Conservation (phyloP, 306 rosid genomes). For the Canavalia ensiformis region DNA sequence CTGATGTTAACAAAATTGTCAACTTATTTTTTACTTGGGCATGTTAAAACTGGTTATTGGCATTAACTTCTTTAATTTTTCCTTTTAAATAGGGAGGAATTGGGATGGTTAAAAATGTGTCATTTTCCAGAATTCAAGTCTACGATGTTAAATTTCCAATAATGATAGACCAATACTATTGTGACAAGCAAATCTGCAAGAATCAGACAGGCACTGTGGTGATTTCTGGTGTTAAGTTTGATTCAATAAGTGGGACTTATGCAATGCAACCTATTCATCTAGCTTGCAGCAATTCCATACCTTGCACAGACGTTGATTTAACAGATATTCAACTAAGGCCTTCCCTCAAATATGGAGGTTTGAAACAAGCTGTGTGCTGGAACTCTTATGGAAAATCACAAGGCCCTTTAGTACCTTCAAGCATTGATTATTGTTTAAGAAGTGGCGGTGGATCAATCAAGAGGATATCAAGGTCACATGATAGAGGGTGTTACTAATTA, state of each 20-base stretch:
- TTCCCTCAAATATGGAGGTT: slow-evolving; percentile 43
- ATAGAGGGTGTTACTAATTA: slow-evolving; percentile 53
- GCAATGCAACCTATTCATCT: slow-evolving; percentile 72
- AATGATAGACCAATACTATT: slow-evolving; percentile 85
- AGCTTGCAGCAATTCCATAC: slow-evolving; percentile 79
- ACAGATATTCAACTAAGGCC: slow-evolving; percentile 76
- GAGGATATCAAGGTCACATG: slow-evolving; percentile 74
- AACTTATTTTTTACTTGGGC: too few relatives aligned
- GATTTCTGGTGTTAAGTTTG: slow-evolving; percentile 70
- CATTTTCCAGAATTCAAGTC: slow-evolving; percentile 81
- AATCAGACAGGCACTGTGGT: slow-evolving; percentile 74
- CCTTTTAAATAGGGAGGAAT: slow-evolving; percentile 71
- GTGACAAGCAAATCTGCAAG: slow-evolving; percentile 84
- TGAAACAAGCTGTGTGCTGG: slow-evolving; percentile 66
- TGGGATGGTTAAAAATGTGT: slow-evolving; percentile 88
- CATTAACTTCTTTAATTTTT: slow-evolving; percentile 21
- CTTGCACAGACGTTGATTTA: slow-evolving; percentile 83
- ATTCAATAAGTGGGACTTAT: slow-evolving; percentile 70
- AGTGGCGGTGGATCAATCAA: slow-evolving; percentile 62
- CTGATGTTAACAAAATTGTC: too few relatives aligned
- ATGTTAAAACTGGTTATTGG: background rate
- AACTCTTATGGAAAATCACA: slow-evolving; percentile 84
- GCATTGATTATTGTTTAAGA: slow-evolving; percentile 81
- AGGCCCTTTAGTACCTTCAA: slow-evolving; percentile 72
- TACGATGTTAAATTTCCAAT: slow-evolving; percentile 77